A percentile compares a stretch with the other conserved stretches of the same genome.
phyloP scores from a whole-genome alignment of 1,139 yeast species.

The Keqinozyma sinolaborantium region DNA sequence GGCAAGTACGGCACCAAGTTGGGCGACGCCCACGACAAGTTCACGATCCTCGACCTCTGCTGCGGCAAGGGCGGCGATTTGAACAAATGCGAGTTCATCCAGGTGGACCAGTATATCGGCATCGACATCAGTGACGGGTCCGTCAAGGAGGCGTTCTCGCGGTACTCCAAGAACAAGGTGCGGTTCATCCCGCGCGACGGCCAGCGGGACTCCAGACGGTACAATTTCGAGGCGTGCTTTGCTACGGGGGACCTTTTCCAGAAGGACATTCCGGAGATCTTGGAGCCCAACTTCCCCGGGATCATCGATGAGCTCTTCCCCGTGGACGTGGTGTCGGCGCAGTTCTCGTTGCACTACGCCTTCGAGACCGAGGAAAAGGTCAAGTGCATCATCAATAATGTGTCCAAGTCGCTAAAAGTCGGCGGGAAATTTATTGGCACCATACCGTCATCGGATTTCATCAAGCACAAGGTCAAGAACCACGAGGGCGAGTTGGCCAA shows the following conservation, averaged over 20 bases:
- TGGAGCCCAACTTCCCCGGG: slow-evolving; percentile 55
- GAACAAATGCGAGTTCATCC: slow-evolving; percentile 78
- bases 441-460: slow-evolving; percentile 87
- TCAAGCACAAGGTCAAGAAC: slow-evolving; percentile 58
- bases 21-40: slow-evolving; percentile 41
- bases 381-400: slow-evolving; percentile 66
- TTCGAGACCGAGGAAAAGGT: slow-evolving; percentile 84
- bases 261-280: slow-evolving; percentile 63
- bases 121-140: slow-evolving; percentile 90
- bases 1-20: slow-evolving; percentile 55
- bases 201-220: slow-evolving; percentile 44
- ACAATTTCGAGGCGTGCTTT: slow-evolving; percentile 68
- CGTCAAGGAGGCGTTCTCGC: slow-evolving; percentile 74
- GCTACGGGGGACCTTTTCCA: slow-evolving; percentile 93
- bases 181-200: slow-evolving; percentile 25
- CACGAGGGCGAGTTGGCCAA: slow-evolving; percentile 38
- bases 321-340: slow-evolving; percentile 84
- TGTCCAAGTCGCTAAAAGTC: slow-evolving; percentile 66
- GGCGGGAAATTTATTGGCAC: slow-evolving; percentile 94
- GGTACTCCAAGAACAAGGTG: slow-evolving; percentile 54
- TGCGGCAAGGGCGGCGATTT: slow-evolving; percentile 99
- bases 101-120: slow-evolving; percentile 77
- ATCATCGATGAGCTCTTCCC: slow-evolving; percentile 66
- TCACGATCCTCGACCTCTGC: slow-evolving; percentile 69
- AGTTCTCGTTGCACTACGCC: slow-evolving; percentile 92